A percentile compares a stretch with the other conserved stretches of the same genome.
Conservation (phyloP, 768 basidiomycete genomes). For the Termitomyces sp. region DNA sequence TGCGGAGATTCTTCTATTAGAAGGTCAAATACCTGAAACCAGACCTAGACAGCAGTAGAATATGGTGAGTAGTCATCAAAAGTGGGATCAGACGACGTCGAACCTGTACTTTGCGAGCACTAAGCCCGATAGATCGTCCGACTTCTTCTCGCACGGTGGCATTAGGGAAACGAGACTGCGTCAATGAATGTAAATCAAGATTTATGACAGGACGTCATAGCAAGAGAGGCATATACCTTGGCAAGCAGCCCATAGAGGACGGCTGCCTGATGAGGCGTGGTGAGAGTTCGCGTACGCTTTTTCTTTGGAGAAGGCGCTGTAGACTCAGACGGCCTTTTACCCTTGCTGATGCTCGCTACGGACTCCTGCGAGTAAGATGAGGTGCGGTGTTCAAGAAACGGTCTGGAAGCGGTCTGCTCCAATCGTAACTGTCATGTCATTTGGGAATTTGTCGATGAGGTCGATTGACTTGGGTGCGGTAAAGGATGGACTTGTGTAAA, state of each 20-base stretch:
- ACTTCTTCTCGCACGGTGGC: conserved; percentile 87
- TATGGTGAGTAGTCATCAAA: conserved; percentile 5
- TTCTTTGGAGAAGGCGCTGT: conserved; percentile 56
- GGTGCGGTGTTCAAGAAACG: conserved; percentile 28
- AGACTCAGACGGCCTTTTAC: conserved; percentile 31
- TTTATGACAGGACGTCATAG: background rate
- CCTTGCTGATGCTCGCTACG: conserved; percentile 56
- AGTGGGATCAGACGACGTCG: conserved; percentile 20
- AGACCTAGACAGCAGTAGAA: conserved; percentile 54
- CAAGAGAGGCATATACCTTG: conserved; percentile 45
- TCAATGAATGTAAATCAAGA: conserved; percentile 7
- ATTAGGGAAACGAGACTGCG: conserved; percentile 82
- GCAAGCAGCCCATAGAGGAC: conserved; percentile 85
- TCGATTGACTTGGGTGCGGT: conserved; percentile 11
- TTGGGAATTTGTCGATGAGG: conserved; percentile 22
- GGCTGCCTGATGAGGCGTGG: conserved; percentile 83
- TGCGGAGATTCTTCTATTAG: conserved; percentile 1
- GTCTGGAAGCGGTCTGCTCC: conserved; percentile 19
- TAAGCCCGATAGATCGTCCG: conserved; percentile 81
- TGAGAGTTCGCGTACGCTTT: conserved; percentile 78
- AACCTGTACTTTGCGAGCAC: conserved; percentile 87
- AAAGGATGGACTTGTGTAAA: conserved; percentile 22
- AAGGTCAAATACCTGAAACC: conserved; percentile 68
- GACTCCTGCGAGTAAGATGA: conserved; percentile 50
- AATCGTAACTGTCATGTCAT: conserved; percentile 41